phyloP scores from a whole-genome alignment of 768 basidiomycete genomes.

The Rhizopogon sp. region DNA sequence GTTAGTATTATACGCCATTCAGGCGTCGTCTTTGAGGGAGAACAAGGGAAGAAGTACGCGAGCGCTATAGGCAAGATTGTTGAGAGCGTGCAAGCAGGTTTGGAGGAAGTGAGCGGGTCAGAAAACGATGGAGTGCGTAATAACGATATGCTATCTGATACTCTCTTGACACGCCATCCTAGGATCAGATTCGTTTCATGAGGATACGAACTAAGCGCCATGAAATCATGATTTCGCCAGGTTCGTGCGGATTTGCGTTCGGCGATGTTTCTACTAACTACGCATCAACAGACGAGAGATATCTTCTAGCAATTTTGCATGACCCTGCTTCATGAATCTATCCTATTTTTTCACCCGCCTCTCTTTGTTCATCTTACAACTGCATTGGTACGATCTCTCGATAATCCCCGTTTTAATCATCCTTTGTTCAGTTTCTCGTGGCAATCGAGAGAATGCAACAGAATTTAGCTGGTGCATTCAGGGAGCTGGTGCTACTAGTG shows the following conservation, averaged over 20 bases:
- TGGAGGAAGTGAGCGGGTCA: slow-evolving; percentile 70
- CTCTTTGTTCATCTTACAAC: neutral
- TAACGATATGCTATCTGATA: neutral
- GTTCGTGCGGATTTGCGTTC: slow-evolving; percentile 37
- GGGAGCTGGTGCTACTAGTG: too few species aligned
- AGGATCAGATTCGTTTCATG: slow-evolving; percentile 89
- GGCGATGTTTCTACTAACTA: neutral
- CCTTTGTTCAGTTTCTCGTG: neutral
- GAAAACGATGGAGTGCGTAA: slow-evolving; percentile 55
- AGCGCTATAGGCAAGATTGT: slow-evolving; percentile 70
- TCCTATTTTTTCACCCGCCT: neutral
- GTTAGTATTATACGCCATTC: slow-evolving; percentile 80
- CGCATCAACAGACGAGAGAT: slow-evolving; percentile 59
- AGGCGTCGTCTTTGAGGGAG: slow-evolving; percentile 82
- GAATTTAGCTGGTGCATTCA: too few species aligned
- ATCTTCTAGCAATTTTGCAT: slow-evolving; percentile 79
- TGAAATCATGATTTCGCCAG: slow-evolving; percentile 92
- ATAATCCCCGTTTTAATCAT: neutral
- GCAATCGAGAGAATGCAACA: too few species aligned
- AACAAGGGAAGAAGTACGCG: slow-evolving; percentile 75
- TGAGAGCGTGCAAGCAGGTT: slow-evolving; percentile 67
- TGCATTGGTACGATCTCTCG: neutral
- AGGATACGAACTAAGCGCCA: slow-evolving; percentile 88
- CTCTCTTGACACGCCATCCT: neutral
- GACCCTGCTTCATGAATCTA: slow-evolving; percentile 51